Conservation (phyloP, 192 early-diverging fungal genomes). For the Coemansia sp. region DNA sequence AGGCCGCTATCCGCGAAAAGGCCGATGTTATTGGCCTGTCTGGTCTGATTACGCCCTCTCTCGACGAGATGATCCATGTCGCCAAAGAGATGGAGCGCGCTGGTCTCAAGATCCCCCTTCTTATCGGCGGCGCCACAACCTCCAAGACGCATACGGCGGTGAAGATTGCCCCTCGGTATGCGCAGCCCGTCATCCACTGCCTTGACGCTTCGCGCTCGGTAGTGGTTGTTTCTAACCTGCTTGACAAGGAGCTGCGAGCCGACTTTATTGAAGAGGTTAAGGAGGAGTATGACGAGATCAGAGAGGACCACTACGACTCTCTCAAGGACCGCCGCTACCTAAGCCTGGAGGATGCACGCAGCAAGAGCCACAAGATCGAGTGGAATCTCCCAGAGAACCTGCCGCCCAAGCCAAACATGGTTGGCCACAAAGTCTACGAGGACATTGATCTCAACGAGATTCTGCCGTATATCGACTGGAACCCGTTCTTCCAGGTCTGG, state of each 20-base stretch:
- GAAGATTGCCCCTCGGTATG: slow-evolving; percentile 91
- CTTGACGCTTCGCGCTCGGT: slow-evolving; percentile 91
- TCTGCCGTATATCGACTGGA: slow-evolving; percentile 93
- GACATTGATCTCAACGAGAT: slow-evolving; percentile 75
- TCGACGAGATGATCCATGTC: slow-evolving; percentile 97
- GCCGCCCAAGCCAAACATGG: slow-evolving; percentile 77
- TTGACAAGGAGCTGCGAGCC: slow-evolving; percentile 74
- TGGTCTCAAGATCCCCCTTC: slow-evolving; percentile 82
- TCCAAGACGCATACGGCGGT: slow-evolving; percentile 96
- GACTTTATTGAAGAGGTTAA: slow-evolving; percentile 86
- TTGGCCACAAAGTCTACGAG: slow-evolving; percentile 77
- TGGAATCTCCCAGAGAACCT: slow-evolving; percentile 62
- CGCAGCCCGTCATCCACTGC: slow-evolving; percentile 75
- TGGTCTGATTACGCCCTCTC: slow-evolving; percentile 90
- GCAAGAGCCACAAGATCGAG: slow-evolving; percentile 64
- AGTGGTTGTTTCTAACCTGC: slow-evolving; percentile 83
- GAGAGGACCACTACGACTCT: slow-evolving; percentile 91
- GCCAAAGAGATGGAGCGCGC: slow-evolving; percentile 88
- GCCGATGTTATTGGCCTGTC: slow-evolving; percentile 93
- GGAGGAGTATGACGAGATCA: slow-evolving; percentile 93
- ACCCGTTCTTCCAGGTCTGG: slow-evolving; percentile 98
- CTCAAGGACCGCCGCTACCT: slow-evolving; percentile 82
- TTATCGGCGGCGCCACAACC: slow-evolving; percentile 95
- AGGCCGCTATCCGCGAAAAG: slow-evolving; percentile 81
- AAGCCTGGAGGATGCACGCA: slow-evolving; percentile 68